phyloP scores from a whole-genome alignment of 108 stramenopile species.

The Seminavis robusta region DNA sequence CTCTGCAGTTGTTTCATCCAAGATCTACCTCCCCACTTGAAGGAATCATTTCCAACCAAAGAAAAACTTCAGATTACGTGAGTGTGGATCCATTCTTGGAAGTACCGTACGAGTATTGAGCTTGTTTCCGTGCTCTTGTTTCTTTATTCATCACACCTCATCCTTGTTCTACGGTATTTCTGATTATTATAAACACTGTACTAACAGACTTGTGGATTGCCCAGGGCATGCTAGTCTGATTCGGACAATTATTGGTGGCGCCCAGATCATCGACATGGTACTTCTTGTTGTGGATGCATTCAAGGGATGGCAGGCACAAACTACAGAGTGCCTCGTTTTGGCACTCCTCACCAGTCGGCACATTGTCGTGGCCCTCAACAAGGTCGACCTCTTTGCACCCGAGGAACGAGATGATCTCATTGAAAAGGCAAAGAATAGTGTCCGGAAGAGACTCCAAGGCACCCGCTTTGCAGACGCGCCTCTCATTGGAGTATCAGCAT shows the following conservation, averaged over 20 bases:
- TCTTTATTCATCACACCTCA: too few species aligned
- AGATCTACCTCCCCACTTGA: slow-evolving; percentile 66
- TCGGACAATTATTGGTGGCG: slow-evolving; percentile 97
- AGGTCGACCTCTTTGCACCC: slow-evolving; percentile 85
- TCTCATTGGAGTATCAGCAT: slow-evolving; percentile 85
- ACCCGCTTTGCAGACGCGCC: slow-evolving; percentile 76
- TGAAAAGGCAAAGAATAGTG: slow-evolving; percentile 51
- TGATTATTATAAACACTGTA: too few species aligned
- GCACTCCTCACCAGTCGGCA: slow-evolving; percentile 91
- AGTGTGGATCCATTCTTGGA: slow-evolving; percentile 19
- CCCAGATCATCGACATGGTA: slow-evolving; percentile 96
- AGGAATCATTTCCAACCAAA: slow-evolving; percentile 21
- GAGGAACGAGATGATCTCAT: slow-evolving; percentile 61
- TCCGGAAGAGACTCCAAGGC: slow-evolving; percentile 48
- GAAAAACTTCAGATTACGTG: slow-evolving; percentile 15
- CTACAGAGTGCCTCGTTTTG: slow-evolving; percentile 97
- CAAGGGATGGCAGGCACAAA: slow-evolving; percentile 99
- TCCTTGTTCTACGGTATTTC: too few species aligned
- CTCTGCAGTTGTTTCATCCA: slow-evolving; percentile 90
- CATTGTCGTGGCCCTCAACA: slow-evolving; percentile 90
- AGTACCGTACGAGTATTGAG: slow-evolving; percentile 35
- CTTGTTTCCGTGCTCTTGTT: too few species aligned
- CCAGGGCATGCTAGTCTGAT: slow-evolving; percentile 98
- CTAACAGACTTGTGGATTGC: slow-evolving; percentile 96
- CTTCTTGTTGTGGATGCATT: slow-evolving; percentile 95